Percentiles rank a stretch among this genome's conserved stretches.
Conservation (phyloP, 73 alveolate species). For the Paramecium tetraurelia region DNA sequence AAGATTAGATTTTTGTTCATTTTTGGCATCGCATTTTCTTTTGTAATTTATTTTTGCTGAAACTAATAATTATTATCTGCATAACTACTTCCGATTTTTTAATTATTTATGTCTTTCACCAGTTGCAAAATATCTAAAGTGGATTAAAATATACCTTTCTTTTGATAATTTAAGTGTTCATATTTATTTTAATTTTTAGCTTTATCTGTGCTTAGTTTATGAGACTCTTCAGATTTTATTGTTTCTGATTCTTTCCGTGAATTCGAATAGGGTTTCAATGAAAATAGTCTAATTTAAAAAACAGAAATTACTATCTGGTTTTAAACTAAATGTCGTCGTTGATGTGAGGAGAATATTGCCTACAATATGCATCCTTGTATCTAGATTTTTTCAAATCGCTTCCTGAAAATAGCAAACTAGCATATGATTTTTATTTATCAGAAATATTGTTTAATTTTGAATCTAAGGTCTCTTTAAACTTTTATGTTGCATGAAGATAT, state of each 20-base stretch:
- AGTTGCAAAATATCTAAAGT: neutral
- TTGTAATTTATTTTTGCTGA: neutral
- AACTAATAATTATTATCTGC: neutral
- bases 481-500: neutral
- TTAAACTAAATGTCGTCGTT: neutral
- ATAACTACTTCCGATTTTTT: neutral
- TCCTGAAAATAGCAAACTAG: neutral
- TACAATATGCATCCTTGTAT: neutral
- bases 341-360: neutral
- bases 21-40: neutral
- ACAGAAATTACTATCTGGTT: neutral
- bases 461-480: neutral
- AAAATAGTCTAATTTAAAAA: neutral
- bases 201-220: neutral
- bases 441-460: neutral
- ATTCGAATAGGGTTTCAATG: neutral
- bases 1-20: neutral
- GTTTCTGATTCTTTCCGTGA: conserved; percentile 44
- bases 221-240: conserved; percentile 22
- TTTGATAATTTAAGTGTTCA: neutral
- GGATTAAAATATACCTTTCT: neutral
- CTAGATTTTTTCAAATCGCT: neutral
- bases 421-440: conserved; percentile 2
- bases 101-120: neutral
- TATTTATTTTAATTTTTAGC: neutral